phyloP scores from a whole-genome alignment of 371 early-diverging fungal species.

The Rhizomucor pusillus region DNA sequence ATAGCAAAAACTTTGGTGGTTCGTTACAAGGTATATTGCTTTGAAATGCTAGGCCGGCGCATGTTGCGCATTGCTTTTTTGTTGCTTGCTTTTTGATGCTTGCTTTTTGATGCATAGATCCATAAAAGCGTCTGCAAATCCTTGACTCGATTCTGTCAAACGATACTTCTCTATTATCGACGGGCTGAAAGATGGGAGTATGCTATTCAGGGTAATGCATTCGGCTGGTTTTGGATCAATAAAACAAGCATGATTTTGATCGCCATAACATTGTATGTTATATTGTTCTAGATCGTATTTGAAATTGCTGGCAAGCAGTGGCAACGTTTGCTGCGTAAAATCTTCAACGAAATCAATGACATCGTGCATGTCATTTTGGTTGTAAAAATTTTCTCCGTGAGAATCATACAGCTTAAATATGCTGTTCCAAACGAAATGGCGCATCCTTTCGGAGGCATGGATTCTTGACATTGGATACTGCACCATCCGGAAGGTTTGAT shows the following conservation, averaged over 20 bases:
- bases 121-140: not conserved
- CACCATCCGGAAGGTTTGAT: not conserved
- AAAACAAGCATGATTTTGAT: not conserved
- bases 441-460: not conserved
- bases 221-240: not conserved
- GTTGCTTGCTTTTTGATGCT: not conserved
- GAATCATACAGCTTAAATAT: not conserved
- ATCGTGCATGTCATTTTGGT: not conserved
- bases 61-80: not conserved
- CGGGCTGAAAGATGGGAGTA: no score
- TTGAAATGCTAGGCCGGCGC: not conserved
- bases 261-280: not conserved
- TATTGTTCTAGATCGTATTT: not conserved
- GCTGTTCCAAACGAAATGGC: not conserved
- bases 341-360: not conserved
- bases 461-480: not conserved
- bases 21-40: not conserved
- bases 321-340: not conserved
- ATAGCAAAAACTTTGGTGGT: not conserved
- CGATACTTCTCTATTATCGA: not conserved
- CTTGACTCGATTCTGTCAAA: not conserved
- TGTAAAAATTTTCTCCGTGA: not conserved
- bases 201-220: not conserved
- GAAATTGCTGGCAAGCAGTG: not conserved
- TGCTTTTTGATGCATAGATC: no score